Percentiles rank a stretch among this genome's conserved stretches.
phyloP scores from a whole-genome alignment of 306 rosid species.

The Canavalia gladiata region DNA sequence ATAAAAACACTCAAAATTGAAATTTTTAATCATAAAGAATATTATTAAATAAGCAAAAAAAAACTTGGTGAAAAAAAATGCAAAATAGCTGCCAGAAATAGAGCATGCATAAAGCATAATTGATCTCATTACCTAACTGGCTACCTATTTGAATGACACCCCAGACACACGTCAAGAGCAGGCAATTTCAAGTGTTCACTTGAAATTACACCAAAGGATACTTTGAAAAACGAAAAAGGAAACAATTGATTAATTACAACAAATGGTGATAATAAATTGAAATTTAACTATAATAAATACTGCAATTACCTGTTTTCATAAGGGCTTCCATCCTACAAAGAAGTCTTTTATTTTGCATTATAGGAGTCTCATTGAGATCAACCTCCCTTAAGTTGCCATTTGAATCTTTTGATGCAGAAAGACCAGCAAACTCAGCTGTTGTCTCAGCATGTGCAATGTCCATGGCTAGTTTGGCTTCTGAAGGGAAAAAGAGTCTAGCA shows the following conservation, averaged over 20 bases:
- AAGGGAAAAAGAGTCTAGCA: constrained; percentile 81
- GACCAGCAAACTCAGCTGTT: constrained; percentile 63
- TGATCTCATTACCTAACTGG: not conserved
- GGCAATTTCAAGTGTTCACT: not conserved
- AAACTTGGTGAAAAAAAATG: too few relatives aligned
- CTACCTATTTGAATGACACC: not conserved
- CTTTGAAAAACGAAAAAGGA: not conserved
- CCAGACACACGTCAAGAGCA: not conserved
- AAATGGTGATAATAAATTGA: not conserved
- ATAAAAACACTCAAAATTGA: too few relatives aligned
- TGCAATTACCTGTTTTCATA: constrained; percentile 76
- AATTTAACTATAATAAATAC: not conserved
- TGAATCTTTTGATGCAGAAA: constrained; percentile 61
- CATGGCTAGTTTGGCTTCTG: constrained; percentile 90
- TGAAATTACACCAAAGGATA: not conserved
- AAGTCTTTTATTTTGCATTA: constrained; percentile 72
- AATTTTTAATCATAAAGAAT: too few relatives aligned
- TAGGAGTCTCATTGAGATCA: constrained; percentile 88
- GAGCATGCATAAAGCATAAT: not conserved
- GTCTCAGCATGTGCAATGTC: constrained; percentile 78
- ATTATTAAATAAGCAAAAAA: not conserved
- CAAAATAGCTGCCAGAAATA: not conserved
- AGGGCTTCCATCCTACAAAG: constrained; percentile 71
- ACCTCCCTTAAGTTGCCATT: constrained; percentile 79
- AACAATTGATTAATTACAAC: not conserved